Base-by-base conservation (phyloP, 805 yeast genomes). In the Starmera caribaea region DNA sequence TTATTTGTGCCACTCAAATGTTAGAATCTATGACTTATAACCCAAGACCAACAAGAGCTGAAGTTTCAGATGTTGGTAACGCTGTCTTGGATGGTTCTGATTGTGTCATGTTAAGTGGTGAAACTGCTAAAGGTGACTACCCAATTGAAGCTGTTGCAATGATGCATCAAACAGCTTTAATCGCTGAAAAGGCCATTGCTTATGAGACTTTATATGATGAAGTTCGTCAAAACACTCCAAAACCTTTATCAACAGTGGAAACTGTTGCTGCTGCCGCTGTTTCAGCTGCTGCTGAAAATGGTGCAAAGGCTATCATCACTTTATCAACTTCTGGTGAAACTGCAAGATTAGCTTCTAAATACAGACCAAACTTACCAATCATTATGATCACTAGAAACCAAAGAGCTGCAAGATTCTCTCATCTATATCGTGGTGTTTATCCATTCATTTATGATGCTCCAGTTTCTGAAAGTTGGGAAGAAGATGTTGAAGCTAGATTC, bases 41-140 rank as follows among this genome's bases (percentile, higher is more conserved):
- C 83, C 98, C 98, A 67, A 84, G 98, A 71, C 98, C 98, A 69
- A 92, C 98, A 65, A 85, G 98, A 74, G 98, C 98, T 54, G 98
- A 92, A 74, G 98, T 92, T 46, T 82, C 95, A 42, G 98, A 92
- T 68, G 98, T 92, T 49, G 98, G 98, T 72, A 92, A 92, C 70
- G 98, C 98, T 56, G 85, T 92, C 53, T 77, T 92, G 63, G 98
- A 92, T 62, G 98, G 98, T 71, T 97, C 97, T 59, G 98, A 92
- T 74, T 92, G 98, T 84, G 97, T 92, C 64, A 92, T 92, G 98
- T 79, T 92, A 65, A 84, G 95, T 43, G 98, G 98, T 66, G 98
- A 92, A 75, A 92, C 98, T 57, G 98, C 98, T 61, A 92, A 92
- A 81, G 98, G 98, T 75, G 79, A 80, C 76, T 92, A 92, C 76